Conservation (phyloP, 78 protist genomes). For the Tieghemostelium lacteum region DNA sequence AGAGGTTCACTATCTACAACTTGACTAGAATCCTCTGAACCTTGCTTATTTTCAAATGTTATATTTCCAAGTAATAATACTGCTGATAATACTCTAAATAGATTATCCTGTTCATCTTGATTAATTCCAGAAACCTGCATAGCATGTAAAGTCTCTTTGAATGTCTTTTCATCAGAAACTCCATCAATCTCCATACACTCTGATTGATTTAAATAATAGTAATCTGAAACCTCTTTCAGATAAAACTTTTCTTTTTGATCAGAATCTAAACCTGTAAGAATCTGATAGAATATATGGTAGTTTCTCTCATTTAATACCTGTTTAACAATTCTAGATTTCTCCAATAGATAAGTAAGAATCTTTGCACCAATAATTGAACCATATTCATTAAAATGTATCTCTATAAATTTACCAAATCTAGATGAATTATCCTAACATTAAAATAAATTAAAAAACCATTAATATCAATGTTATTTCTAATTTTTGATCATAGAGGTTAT, state of each 20-base stretch:
- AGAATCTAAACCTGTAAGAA: slow-evolving; percentile 46
- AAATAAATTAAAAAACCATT: too few species aligned
- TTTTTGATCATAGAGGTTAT: background rate
- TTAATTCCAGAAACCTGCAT: slow-evolving; percentile 79
- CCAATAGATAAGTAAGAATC: slow-evolving; percentile 88
- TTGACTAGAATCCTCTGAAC: slow-evolving; percentile 23
- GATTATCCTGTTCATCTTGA: slow-evolving; percentile 40
- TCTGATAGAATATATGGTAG: slow-evolving; percentile 91
- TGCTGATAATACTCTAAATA: slow-evolving; percentile 68
- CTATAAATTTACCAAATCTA: slow-evolving; percentile 93
- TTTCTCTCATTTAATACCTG: slow-evolving; percentile 89
- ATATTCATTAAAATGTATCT: slow-evolving; percentile 76
- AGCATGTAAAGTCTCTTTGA: slow-evolving; percentile 65
- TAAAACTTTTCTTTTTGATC: slow-evolving; percentile 43
- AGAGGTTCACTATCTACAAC: slow-evolving; percentile 31
- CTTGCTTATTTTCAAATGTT: slow-evolving; percentile 42
- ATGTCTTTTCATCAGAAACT: slow-evolving; percentile 64
- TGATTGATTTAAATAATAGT: slow-evolving; percentile 65
- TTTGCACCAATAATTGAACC: slow-evolving; percentile 89
- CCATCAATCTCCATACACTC: slow-evolving; percentile 74
- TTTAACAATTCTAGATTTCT: slow-evolving; percentile 89
- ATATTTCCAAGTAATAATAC: slow-evolving; percentile 86
- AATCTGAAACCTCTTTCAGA: slow-evolving; percentile 39
- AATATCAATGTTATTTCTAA: too few species aligned
- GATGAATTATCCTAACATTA: slow-evolving; percentile 75